A percentile compares a stretch with the other conserved stretches of the same genome.
Conservation (phyloP, 441 rosid genomes). For the Melastoma candidum region DNA sequence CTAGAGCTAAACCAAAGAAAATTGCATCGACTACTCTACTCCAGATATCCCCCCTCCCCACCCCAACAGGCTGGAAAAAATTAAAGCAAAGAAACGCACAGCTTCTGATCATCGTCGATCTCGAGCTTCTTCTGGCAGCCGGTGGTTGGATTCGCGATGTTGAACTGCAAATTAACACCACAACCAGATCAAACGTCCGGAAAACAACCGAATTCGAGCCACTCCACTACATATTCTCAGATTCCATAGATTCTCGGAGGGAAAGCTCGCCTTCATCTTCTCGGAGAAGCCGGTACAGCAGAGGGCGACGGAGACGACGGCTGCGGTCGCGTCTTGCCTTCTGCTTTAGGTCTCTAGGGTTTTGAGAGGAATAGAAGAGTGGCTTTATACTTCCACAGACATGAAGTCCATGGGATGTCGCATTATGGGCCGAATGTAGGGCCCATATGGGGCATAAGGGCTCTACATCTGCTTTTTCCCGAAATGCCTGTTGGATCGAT, state of each 20-base stretch:
- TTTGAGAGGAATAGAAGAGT: too few species aligned
- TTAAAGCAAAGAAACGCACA: conserved; percentile 21
- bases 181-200: background rate
- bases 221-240: background rate
- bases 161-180: conserved; percentile 27
- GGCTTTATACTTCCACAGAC: too few species aligned
- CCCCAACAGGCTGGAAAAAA: background rate
- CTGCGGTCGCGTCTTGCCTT: too few species aligned
- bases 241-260: background rate
- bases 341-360: too few species aligned
- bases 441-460: too few species aligned
- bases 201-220: background rate
- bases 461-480: too few species aligned
- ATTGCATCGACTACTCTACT: background rate
- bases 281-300: too few species aligned
- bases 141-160: conserved; percentile 60
- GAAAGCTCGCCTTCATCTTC: too few species aligned
- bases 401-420: too few species aligned
- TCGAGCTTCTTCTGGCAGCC: conserved; percentile 77
- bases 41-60: background rate
- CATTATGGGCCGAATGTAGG: too few species aligned
- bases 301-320: too few species aligned
- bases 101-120: conserved; percentile 64
- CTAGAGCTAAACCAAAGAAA: background rate
- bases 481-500: too few species aligned